Evolutionary conservation across 2,329 filamentous ascomycete genomes (phyloP), one percentile per base, ranked within the genome.

Genomic region (Aphanocladium album): DNA sequence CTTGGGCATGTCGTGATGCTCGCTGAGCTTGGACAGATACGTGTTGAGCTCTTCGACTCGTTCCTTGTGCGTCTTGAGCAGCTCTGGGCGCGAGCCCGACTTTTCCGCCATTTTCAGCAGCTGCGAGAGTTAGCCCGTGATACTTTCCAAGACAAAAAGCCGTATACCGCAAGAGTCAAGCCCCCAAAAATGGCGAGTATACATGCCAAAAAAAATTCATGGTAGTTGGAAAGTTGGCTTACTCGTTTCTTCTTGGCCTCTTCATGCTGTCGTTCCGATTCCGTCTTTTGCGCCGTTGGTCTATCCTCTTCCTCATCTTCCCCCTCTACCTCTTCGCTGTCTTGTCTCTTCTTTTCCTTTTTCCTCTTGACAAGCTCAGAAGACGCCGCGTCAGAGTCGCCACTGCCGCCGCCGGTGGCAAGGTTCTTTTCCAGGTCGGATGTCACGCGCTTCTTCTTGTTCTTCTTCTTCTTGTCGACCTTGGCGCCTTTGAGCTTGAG

Each of bases 21-120:
- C 95, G 76, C 91, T 96, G 70, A 99, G 76, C 66, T 88, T 89
- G 65, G 91, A 95, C 39, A 99, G 79, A 73, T 98, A 97, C 64
- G 90, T 91, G 73, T 99, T 99, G 67, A 98, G 79, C 73, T 97
- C 92, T 74, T 98, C 93, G 47, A 99, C 93, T 12, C 91, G 87
- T 78, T 99, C 90, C 73, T 98, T 98, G 75, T 99, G 95, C 33
- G 93, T 96, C 80, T 97, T 98, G 66, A 93, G 85, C 17, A 96
- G 88, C 72, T 97, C 93, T 16, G 89, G 86, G 52, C 80, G 74
- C 8, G 79, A 72, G 7, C 76, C 76, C 2, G 80, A 79, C 3
- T 79, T 76, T 70, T 89, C 87, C 49, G 96, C 78, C 64, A 91
- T 81, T 69, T 96, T 89, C 67, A 95, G 86, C 68, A 98, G 79